Evolutionary conservation across 2,329 filamentous ascomycete genomes (phyloP).

Genomic region (Biscogniauxia sp.): DNA sequence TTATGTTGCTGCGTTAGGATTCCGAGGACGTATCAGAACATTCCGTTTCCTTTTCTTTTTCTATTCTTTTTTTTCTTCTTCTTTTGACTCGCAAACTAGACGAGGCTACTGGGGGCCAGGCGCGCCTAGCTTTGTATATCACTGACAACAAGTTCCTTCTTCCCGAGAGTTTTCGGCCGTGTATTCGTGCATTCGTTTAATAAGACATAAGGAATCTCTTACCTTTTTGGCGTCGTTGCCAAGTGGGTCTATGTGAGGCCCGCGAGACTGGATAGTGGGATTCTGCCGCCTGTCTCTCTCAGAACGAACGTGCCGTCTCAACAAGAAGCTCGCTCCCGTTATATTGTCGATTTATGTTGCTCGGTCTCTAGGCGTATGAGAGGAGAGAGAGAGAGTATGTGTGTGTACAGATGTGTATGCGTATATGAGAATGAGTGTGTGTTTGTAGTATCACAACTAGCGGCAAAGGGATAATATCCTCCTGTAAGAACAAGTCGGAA

Average conservation of each 20-base stretch:
- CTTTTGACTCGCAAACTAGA: background rate
- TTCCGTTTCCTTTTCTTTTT: slow-evolving; percentile 2
- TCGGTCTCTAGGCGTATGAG: background rate
- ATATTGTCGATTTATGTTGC: slow-evolving; percentile 8
- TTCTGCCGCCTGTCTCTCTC: slow-evolving; percentile 5
- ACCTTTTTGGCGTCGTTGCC: slow-evolving; percentile 15
- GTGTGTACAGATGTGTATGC: no score
- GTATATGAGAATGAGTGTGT: background rate
- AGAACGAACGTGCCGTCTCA: slow-evolving; percentile 5
- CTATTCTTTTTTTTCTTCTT: background rate
- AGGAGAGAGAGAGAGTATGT: no score
- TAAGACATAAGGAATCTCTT: slow-evolving; percentile 14
- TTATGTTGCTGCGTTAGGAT: background rate
- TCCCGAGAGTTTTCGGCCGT: slow-evolving; percentile 4
- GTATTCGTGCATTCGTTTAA: slow-evolving; percentile 4
- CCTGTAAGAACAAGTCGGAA: no score
- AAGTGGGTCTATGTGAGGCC: slow-evolving; percentile 16
- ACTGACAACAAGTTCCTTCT: slow-evolving; percentile 10
- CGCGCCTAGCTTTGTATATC: background rate
- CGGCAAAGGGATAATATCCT: no score
- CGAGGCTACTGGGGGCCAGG: background rate
- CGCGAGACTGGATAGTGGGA: slow-evolving; percentile 9
- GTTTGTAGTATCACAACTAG: background rate
- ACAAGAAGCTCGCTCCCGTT: background rate
- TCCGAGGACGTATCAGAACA: background rate